Evolutionary conservation across 2,329 filamentous ascomycete species (phyloP), one percentile per base, ranked within the genome.

Genomic region (Colletotrichum kahawae): DNA sequence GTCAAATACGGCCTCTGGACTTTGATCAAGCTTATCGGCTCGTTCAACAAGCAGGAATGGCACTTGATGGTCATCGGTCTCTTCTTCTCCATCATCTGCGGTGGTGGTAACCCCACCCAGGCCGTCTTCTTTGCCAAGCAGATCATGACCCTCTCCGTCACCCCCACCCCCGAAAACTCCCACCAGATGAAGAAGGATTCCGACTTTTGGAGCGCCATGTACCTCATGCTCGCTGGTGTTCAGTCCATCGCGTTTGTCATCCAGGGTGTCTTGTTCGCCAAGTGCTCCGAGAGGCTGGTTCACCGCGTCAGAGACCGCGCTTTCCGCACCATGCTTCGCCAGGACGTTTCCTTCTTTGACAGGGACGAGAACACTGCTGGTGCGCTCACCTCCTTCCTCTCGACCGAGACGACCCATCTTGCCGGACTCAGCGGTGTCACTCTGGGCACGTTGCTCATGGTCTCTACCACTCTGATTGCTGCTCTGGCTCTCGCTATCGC

Each of bases 281-380:
- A 92, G 80, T 96, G 95, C 85, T 97, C 95, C n/a, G 95, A 98
- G 85, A 90, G 92, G 54, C 90, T 98, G 29, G 91, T 98, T 70
- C 94, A 95, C 82, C 92, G 95, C 24, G 95, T 96, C 2, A 92
- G 97, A 79, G 92, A 97, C 83, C 89, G 88, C 72, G 94, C 95
- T 8, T 98, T 99, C 87, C 90, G 96, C 36, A 90, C 93, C 29
- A 95, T 98, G 87, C 91, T 98, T 67, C 94, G 96, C 77, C 96
- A 98, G 84, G 97, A 98, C 77, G 96, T 98, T 74, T 88, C 92
- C 33, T 98, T 96, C 84, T 99, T 98, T 79, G 97, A 98, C 83
- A 90, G 89, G 59, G 95, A 97, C 77, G 94, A 97, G 83, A 98
- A 98, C 82, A 95, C 94, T 8, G 93, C 95, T 8, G 97, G 97